Conservation (phyloP, 1,139 yeast genomes). For the Candida labiduridarum region DNA sequence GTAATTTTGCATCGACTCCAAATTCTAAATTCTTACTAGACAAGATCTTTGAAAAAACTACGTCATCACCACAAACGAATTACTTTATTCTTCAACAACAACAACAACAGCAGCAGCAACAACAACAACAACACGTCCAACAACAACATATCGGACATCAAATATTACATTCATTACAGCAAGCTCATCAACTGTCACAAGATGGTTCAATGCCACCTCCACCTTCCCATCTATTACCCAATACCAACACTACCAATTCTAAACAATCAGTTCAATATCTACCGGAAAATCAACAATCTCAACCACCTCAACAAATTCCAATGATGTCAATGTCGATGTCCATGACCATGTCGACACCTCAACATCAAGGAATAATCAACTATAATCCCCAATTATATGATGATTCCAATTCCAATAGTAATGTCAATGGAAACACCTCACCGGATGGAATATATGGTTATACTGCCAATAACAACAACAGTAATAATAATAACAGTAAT, state of each 20-base stretch:
- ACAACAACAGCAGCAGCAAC: conserved; percentile 8
- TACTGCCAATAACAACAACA: neutral
- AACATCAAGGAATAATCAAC: conserved; percentile 27
- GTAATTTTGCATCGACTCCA: conserved; percentile 40
- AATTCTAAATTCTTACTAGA: conserved; percentile 45
- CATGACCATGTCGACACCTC: conserved; percentile 53
- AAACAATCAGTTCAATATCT: conserved; percentile 12
- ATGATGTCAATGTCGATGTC: conserved; percentile 35
- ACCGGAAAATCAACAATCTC: conserved; percentile 19
- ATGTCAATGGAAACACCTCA: neutral
- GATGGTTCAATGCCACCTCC: conserved; percentile 12
- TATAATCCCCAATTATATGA: conserved; percentile 4
- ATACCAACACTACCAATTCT: conserved; percentile 5
- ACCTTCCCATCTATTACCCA: conserved; percentile 5
- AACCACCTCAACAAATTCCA: conserved; percentile 19
- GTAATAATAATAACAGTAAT: no score
- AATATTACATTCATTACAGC: conserved; percentile 14
- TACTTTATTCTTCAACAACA: conserved; percentile 5
- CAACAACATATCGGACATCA: conserved; percentile 13
- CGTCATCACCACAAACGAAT: conserved; percentile 31
- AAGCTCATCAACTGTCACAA: conserved; percentile 11
- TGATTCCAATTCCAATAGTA: neutral
- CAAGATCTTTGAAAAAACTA: conserved; percentile 39
- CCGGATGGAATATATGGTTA: conserved; percentile 3
- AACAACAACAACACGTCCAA: conserved; percentile 7